Conservation (phyloP, 2,329 filamentous ascomycete genomes). For the Curvularia lunata region DNA sequence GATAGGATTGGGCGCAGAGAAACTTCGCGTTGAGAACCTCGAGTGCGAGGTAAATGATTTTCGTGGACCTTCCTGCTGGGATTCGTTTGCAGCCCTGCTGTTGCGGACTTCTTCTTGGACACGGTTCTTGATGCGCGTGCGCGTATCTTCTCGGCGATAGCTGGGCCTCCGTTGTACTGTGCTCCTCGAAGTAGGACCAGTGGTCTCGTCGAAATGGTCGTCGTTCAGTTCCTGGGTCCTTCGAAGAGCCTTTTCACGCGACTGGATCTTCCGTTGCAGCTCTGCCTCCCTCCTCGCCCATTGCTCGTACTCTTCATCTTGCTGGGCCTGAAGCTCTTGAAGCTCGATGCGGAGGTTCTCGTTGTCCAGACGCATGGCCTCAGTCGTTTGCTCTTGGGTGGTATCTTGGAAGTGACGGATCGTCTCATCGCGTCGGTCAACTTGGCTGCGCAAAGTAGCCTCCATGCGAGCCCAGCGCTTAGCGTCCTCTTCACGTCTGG, state of each 20-base stretch:
- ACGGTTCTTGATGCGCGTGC: conserved; percentile 41
- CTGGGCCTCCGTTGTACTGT: conserved; percentile 37
- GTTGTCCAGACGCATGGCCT: conserved; percentile 50
- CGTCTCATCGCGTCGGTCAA: conserved; percentile 49
- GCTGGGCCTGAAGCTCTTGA: conserved; percentile 43
- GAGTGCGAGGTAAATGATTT: conserved; percentile 36
- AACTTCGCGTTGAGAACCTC: conserved; percentile 34
- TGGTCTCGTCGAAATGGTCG: conserved; percentile 19
- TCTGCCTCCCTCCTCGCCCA: conserved; percentile 44
- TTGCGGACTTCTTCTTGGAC: conserved; percentile 46
- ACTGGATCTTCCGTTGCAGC: conserved; percentile 43
- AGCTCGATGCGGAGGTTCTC: conserved; percentile 50
- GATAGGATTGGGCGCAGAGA: conserved; percentile 39
- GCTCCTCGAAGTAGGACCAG: conserved; percentile 19
- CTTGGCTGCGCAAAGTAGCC: conserved; percentile 39
- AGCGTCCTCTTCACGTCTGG: conserved; percentile 66
- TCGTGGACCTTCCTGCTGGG: conserved; percentile 30
- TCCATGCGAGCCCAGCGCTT: conserved; percentile 44
- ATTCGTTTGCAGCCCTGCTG: conserved; percentile 32
- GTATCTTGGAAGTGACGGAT: conserved; percentile 48
- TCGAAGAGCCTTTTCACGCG: conserved; percentile 36
- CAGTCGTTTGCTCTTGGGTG: conserved; percentile 48
- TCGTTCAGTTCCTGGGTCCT: conserved; percentile 37
- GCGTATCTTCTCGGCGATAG: conserved; percentile 42
- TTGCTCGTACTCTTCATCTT: conserved; percentile 42